Evolutionary conservation across 78 protist genomes (phyloP), one percentile per base, ranked within the genome.

Genomic region (Mastigamoeba balamuthi): DNA sequence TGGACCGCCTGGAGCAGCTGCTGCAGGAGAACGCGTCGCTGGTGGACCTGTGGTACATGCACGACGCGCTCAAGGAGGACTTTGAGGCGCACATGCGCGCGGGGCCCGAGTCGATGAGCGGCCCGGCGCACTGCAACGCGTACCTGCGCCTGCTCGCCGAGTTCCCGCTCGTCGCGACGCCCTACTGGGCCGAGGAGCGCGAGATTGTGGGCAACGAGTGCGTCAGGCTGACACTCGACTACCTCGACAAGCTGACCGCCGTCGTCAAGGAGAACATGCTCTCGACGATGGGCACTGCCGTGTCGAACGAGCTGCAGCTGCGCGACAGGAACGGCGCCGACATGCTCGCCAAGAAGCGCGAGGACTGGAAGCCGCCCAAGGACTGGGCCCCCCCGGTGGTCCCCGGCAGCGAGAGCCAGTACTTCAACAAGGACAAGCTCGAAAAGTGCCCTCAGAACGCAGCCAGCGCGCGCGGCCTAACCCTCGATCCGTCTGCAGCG

Each of bases 361-460:
- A 72, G 35, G 90, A 78, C 27, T 85, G 83, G 81, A 74, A 76
- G 29, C 80, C 80, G 67, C 90, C 90, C n/a, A 85, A 85, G 67
- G 85, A 85, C 70, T 85, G 72, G 68, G 80, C 72, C 1, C 74
- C 84, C 27, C 90, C 90, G 3, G 63, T 66, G 30, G 83, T 72
- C 30, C 86, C 90, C 7, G 85, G 86, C 0, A 30, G 66, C 6
- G 90, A 85, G 65, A 64, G 80, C 9, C 33, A 33, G 8, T 80
- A 72, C 44, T 39, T 6, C 36, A 73, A 53, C 27, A 69, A 27
- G 36, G 58, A 48, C 58, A 25, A 17, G 33, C 58, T 48, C 33
- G 58, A 48, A 48, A 48, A 48, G 58, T 48, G 17, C n/a, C n/a
- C n/a, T n/a, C n/a, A n/a, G n/a, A n/a, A n/a, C n/a, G n/a, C n/a